Evolutionary conservation across 306 rosid species (phyloP).

Genomic region (Carpinus viminea): DNA sequence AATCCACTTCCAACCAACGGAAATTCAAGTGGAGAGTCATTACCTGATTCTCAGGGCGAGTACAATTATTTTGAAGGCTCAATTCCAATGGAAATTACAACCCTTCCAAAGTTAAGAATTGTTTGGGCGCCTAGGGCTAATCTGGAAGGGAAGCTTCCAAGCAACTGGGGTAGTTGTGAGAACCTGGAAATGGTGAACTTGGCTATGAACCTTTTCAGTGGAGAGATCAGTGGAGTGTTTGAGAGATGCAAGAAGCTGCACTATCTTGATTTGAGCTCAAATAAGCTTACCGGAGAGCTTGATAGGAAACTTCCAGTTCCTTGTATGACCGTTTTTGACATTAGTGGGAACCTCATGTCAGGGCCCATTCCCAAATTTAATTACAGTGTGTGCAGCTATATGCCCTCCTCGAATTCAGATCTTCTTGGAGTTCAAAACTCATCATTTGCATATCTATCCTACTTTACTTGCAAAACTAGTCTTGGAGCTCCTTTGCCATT

Average conservation of each 20-base stretch:
- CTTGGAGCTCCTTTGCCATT: conserved; percentile 32
- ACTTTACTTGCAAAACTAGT: conserved; percentile 44
- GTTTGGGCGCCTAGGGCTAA: conserved; percentile 81
- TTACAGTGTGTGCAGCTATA: conserved; percentile 31
- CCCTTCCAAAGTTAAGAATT: conserved; percentile 69
- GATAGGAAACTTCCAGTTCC: conserved; percentile 55
- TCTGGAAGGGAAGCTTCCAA: conserved; percentile 58
- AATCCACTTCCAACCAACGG: conserved; percentile 38
- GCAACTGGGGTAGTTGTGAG: conserved; percentile 67
- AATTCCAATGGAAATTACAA: conserved; percentile 53
- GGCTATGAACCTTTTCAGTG: conserved; percentile 64
- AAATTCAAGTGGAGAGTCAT: conserved; percentile 27
- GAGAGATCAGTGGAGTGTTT: conserved; percentile 56
- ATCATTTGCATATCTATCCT: conserved; percentile 42
- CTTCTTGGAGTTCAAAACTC: conserved; percentile 22
- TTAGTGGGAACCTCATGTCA: conserved; percentile 61
- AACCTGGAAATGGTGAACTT: conserved; percentile 76
- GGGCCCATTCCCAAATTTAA: conserved; percentile 64
- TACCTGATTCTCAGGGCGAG: conserved; percentile 43
- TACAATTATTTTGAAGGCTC: conserved; percentile 72
- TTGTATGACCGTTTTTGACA: conserved; percentile 76
- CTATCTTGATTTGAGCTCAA: conserved; percentile 66
- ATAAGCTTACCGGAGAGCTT: conserved; percentile 67
- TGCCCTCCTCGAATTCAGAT: conserved; percentile 32
- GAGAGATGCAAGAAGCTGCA: conserved; percentile 60